These are phyloP conservation scores for Solanum acaule DNA, from an alignment of 257 asterid species.

Conservation along the genomic window DNA sequence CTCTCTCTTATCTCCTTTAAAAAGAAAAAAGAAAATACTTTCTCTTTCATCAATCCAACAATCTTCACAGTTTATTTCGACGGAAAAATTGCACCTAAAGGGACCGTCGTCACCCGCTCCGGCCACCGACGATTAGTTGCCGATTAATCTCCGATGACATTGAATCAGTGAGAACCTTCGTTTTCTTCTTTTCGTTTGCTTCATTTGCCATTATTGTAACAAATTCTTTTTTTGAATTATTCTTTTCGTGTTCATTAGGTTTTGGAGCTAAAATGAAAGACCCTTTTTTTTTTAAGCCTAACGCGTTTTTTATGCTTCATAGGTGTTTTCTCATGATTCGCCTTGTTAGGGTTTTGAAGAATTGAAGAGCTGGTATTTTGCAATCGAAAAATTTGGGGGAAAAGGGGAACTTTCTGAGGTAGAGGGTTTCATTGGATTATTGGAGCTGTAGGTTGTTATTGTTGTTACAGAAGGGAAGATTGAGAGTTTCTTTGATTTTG, in stretches of 20 bases:
- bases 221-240: constrained; percentile 8
- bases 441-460: constrained; percentile 5
- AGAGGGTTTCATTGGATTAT: constrained; percentile 28
- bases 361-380: constrained; percentile 23
- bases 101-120: constrained; percentile 3
- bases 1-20: constrained; percentile 9
- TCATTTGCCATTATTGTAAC: not conserved
- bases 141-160: constrained; percentile 16
- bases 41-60: constrained; percentile 14
- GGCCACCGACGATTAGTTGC: not conserved
- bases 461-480: not conserved
- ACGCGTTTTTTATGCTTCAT: not conserved
- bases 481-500: not conserved
- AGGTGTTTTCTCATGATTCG: constrained; percentile 44
- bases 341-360: constrained; percentile 52
- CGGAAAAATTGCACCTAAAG: constrained; percentile 12
- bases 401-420: constrained; percentile 9
- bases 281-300: not conserved
- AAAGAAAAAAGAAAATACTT: not conserved
- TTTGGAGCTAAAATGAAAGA: constrained; percentile 25
- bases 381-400: constrained; percentile 19
- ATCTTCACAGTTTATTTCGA: constrained; percentile 10
- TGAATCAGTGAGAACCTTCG: constrained; percentile 12
- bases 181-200: not conserved
- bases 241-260: constrained; percentile 59